Base-by-base conservation (phyloP, 139 green algal species). In the Chlamydomonas applanata region DNA sequence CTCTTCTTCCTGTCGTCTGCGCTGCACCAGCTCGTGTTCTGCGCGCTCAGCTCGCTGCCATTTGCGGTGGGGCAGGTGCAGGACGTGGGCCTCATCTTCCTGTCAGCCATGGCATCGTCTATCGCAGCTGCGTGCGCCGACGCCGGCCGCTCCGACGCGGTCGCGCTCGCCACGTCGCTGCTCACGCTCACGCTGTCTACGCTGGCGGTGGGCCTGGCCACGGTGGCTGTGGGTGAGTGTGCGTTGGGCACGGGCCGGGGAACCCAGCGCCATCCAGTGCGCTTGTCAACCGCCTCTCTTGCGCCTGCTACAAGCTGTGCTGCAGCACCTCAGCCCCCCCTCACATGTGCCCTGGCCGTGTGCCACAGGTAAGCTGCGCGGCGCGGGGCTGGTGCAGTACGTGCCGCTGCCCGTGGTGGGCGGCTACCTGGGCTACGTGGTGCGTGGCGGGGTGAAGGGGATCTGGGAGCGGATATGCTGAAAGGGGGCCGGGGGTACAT, bases 341-440 rank as follows among this genome's bases (percentile, higher is more conserved):
- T n/a, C n/a, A n/a, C 40, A 11, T 49, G 40, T 70, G 57, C 32
- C n/a, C 30, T 45, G 24, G 54, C 36, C 19, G 34, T 46, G 54
- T 17, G 32, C n/a, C 74, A 74, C 82, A 90, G 88, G 86, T 5
- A 67, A 71, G 25, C 82, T 89, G 25, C 83, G 83, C 35, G 74
- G 94, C 44, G 92, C 91, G 0, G 81, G 81, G 16, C 66, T 95
- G 49, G 88, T 95, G 29, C 89, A 93, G 79, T 94, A 94, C 71
- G 81, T 95, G 14, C 92, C 92, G 14, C 78, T 96, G 68, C 87
- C 90, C 0, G 85, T 93, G 32, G 83, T 95, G 20, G 91, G 89
- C 0, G 88, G 87, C 13, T 94, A 94, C 76, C 82, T 94, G 2
- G 83, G 73, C 13, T 90, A 81, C 71, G 75, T 83, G 17, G 64